Evolutionary conservation across 2,329 filamentous ascomycete species (phyloP).

Genomic region (Apiospora kogelbergensis): DNA sequence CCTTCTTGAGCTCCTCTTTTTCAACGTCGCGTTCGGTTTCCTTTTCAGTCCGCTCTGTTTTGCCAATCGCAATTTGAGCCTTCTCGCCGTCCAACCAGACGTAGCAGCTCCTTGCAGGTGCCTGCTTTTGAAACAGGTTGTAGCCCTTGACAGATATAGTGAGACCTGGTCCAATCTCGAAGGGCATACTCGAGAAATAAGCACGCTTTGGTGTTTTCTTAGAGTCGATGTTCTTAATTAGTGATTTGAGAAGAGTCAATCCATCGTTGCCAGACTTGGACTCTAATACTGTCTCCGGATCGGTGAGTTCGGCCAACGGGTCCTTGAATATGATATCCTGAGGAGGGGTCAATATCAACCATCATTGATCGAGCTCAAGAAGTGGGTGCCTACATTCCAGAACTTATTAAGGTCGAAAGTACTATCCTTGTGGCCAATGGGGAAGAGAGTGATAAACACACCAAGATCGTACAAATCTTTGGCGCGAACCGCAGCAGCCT

Average conservation of each 20-base stretch:
- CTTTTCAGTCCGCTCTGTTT: slow-evolving; percentile 74
- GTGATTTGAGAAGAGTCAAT: slow-evolving; percentile 73
- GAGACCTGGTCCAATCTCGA: slow-evolving; percentile 83
- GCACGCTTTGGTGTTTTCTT: slow-evolving; percentile 84
- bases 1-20: slow-evolving; percentile 81
- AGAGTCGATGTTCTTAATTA: slow-evolving; percentile 87
- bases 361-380: slow-evolving; percentile 18
- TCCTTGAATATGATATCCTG: slow-evolving; percentile 90
- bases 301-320: slow-evolving; percentile 67
- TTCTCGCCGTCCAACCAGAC: slow-evolving; percentile 87
- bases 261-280: slow-evolving; percentile 75
- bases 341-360: slow-evolving; percentile 8
- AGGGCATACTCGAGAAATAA: slow-evolving; percentile 80
- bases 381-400: slow-evolving; percentile 68
- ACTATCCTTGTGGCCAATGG: slow-evolving; percentile 70
- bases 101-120: slow-evolving; percentile 78
- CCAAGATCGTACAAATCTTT: slow-evolving; percentile 95
- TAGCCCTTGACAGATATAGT: slow-evolving; percentile 92
- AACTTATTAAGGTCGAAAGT: slow-evolving; percentile 83
- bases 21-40: slow-evolving; percentile 77
- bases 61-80: slow-evolving; percentile 73
- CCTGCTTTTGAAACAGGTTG: slow-evolving; percentile 82
- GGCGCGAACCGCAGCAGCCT: slow-evolving; percentile 79
- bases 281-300: slow-evolving; percentile 56
- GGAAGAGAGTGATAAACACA: slow-evolving; percentile 89